These are phyloP conservation scores for Scleroderma bovista DNA, from an alignment of 768 basidiomycete species.

Conservation along the genomic window DNA sequence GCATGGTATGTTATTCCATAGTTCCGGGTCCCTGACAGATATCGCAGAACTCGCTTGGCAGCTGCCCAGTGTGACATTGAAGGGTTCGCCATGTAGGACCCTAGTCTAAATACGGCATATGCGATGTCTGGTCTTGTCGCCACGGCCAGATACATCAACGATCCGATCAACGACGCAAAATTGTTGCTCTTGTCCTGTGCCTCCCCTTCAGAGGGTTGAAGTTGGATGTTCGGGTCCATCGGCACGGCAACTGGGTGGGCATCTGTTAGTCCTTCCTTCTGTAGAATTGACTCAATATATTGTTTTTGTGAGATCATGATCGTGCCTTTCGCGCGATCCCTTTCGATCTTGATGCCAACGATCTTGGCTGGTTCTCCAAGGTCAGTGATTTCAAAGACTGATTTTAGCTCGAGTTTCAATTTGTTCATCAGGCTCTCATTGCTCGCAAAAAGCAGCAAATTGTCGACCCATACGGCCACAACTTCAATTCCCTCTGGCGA, in stretches of 20 bases:
- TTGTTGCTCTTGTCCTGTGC: background rate
- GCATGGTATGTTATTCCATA: background rate
- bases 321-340: background rate
- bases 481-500: constrained; percentile 5
- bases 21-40: constrained; percentile 4
- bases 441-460: constrained; percentile 17
- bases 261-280: background rate
- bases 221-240: background rate
- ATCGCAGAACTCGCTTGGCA: constrained; percentile 10
- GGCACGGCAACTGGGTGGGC: constrained; percentile 5
- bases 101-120: constrained; percentile 7
- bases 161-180: constrained; percentile 9
- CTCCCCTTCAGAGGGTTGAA: background rate
- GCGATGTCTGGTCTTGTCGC: constrained; percentile 10
- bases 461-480: constrained; percentile 27
- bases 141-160: constrained; percentile 17
- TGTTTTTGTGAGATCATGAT: background rate
- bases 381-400: constrained; percentile 14
- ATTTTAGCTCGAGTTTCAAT: constrained; percentile 8
- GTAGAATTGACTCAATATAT: constrained; percentile 7
- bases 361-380: constrained; percentile 16
- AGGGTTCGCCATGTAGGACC: constrained; percentile 6
- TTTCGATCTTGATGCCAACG: no score
- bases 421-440: background rate
- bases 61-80: constrained; percentile 7